Percentiles rank a stretch among this genome's conserved stretches.
phyloP scores from a whole-genome alignment of 2,329 filamentous ascomycete genomes.

The Monosporascus sp. region DNA sequence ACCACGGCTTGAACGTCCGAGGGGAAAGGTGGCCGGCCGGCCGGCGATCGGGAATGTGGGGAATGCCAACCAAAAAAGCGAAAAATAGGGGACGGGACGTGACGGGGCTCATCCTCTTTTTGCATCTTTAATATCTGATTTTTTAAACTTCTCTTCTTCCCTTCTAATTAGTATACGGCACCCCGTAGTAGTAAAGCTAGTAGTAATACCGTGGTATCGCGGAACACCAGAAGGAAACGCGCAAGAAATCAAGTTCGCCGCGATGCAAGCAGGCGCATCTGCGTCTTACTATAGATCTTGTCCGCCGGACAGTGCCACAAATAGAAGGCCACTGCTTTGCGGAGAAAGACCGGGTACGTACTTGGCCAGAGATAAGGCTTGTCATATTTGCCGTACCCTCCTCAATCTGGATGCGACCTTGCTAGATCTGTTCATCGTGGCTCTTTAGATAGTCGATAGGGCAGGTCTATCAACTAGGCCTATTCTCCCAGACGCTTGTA shows the following conservation, averaged over 20 bases:
- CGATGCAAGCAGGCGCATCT: constrained; percentile 21
- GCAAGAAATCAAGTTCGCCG: constrained; percentile 15
- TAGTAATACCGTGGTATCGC: too few relatives aligned
- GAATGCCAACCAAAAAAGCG: background rate
- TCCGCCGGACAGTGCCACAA: constrained; percentile 9
- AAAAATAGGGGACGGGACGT: background rate
- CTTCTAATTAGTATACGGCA: background rate
- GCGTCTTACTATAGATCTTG: constrained; percentile 21
- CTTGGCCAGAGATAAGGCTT: background rate
- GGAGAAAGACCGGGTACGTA: background rate
- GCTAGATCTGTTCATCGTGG: too few relatives aligned
- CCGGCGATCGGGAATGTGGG: background rate
- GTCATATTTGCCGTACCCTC: background rate
- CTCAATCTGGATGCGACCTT: too few relatives aligned
- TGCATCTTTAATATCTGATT: background rate
- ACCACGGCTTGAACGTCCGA: background rate
- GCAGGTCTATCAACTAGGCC: too few relatives aligned
- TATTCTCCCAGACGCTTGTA: too few relatives aligned
- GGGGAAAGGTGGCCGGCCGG: background rate
- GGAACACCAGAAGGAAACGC: constrained; percentile 3
- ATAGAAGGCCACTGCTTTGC: background rate
- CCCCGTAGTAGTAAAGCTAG: constrained; percentile 1
- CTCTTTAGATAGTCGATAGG: too few relatives aligned
- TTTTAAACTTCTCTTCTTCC: background rate
- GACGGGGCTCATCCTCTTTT: background rate